Conservation (phyloP, 148 eudicot genomes). For the Chenopodium formosanum region DNA sequence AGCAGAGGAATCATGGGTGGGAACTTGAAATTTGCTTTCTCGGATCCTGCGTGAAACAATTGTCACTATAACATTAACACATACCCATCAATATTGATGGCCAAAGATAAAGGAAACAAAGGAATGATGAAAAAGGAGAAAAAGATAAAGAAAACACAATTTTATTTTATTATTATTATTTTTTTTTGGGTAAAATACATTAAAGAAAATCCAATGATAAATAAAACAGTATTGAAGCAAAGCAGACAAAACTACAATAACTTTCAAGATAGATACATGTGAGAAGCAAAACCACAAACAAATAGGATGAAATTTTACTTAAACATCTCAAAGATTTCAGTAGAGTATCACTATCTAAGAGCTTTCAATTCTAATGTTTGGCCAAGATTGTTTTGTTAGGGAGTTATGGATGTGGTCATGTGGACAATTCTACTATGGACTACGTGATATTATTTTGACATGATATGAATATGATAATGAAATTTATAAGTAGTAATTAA, state of each 20-base stretch:
- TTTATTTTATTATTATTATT: too few species aligned
- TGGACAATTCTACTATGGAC: too few species aligned
- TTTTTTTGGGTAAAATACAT: too few species aligned
- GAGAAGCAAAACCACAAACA: constrained; percentile 33
- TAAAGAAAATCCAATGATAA: constrained; percentile 5
- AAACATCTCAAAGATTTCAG: too few species aligned
- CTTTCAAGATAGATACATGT: constrained; percentile 2
- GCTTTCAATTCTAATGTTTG: neutral
- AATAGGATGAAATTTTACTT: neutral
- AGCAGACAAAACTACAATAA: constrained; percentile 17
- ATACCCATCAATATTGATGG: constrained; percentile 40
- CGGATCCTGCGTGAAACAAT: constrained; percentile 64
- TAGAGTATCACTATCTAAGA: neutral
- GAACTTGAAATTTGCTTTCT: constrained; percentile 49
- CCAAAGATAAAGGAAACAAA: constrained; percentile 57
- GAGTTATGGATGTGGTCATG: too few species aligned
- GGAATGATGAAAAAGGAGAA: constrained; percentile 75
- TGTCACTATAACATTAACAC: constrained; percentile 20
- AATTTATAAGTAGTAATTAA: too few species aligned
- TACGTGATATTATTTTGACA: too few species aligned
- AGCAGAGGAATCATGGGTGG: constrained; percentile 31
- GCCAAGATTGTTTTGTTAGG: too few species aligned
- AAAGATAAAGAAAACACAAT: constrained; percentile 27
- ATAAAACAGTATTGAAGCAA: constrained; percentile 16
- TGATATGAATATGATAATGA: too few species aligned